Base-by-base conservation (phyloP, 208 protist genomes). In the Wallacemonas sp. region DNA sequence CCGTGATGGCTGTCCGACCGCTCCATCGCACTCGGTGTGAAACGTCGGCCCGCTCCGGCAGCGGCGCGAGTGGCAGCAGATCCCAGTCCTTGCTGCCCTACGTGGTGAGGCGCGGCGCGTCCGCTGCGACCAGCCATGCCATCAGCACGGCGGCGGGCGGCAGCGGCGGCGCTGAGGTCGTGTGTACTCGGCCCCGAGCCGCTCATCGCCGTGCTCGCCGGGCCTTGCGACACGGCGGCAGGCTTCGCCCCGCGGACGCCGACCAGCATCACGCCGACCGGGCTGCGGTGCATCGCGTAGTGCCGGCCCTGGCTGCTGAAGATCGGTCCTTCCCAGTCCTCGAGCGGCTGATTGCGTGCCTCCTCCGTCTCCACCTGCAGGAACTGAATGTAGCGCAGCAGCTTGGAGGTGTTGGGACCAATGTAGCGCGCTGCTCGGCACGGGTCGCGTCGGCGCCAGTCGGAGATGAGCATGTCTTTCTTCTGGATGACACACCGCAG, bases 391-490 rank as follows among this genome's bases (percentile, higher is more conserved):
- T 94, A 84, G 39, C 67, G 70, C 26, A 94, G 77, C 16, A 94
- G 61, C 2, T 63, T 62, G 2, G 38, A 49, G 0, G 87, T 94
- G 49, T 76, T 54, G 22, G 61, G 50, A 16, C 87, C 87, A 28
- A 94, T 62, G 63, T 94, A 94, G 28, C 33, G 28, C 2, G 25
- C 23, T 12, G 87, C 76, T 20, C 71, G 57, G 18, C 67, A 73
- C n/a, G 32, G 63, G 32, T 87, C 66, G 0, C 57, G 29, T 12
- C 76, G 75, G 3, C 87, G 82, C 87, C 87, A 94, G 36, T 57
- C 67, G 2, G 87, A 77, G 54, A 94, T 88, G 44, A 91, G 75
- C 52, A 70, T 81, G 66, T 94, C 87, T 57, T 90, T 94, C 61
- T 79, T 80, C 61, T 94, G 87, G n/a, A 94, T 76, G 2, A 86